These are phyloP conservation scores for Chionographis japonica DNA, from an alignment of 106 monocot species.

Conservation along the genomic window DNA sequence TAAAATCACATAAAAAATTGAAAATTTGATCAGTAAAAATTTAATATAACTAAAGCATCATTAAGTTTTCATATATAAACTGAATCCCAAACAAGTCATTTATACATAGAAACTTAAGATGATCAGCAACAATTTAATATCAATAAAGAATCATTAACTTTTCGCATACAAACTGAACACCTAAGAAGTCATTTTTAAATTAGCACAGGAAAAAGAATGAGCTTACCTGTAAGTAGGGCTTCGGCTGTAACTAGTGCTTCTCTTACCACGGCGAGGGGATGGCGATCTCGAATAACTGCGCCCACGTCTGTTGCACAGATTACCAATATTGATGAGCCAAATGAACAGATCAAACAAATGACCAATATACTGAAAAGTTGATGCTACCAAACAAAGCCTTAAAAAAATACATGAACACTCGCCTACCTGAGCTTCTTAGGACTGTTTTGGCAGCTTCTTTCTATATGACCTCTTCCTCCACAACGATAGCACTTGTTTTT, in stretches of 20 bases:
- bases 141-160: too few relatives aligned
- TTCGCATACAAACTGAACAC: too few relatives aligned
- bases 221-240: slow-evolving; percentile 82
- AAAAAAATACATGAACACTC: not conserved
- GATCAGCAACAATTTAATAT: too few relatives aligned
- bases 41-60: too few relatives aligned
- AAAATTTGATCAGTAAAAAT: too few relatives aligned
- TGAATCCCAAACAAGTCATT: too few relatives aligned
- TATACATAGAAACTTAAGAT: too few relatives aligned
- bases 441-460: slow-evolving; percentile 93
- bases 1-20: too few relatives aligned
- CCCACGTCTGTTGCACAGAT: slow-evolving; percentile 33
- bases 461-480: slow-evolving; percentile 97
- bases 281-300: slow-evolving; percentile 79
- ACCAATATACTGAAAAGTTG: not conserved
- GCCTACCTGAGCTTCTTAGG: slow-evolving; percentile 66
- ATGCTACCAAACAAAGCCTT: not conserved
- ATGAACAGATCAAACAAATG: not conserved
- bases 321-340: not conserved
- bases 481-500: slow-evolving; percentile 99
- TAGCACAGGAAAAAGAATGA: not conserved
- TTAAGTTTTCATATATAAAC: too few relatives aligned
- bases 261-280: slow-evolving; percentile 58
- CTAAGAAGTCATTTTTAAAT: too few relatives aligned
- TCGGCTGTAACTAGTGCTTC: slow-evolving; percentile 63